phyloP scores from a whole-genome alignment of 257 asterid species.

The Henckelia pumila region DNA sequence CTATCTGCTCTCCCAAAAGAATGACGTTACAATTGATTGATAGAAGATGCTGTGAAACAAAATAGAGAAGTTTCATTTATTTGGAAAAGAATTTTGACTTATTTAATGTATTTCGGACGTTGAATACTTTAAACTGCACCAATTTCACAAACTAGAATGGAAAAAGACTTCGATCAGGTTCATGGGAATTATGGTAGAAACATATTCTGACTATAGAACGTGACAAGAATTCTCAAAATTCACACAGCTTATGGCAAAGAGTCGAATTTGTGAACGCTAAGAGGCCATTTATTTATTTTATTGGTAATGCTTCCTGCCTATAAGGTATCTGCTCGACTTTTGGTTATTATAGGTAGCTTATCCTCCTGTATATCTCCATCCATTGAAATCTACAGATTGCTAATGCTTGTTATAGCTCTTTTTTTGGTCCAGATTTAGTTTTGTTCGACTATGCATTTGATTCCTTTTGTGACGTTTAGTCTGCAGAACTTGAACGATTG shows the following conservation, averaged over 20 bases:
- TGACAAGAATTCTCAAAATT: background rate
- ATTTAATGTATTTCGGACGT: too few species aligned
- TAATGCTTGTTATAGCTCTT: conserved; percentile 4
- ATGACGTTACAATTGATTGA: too few species aligned
- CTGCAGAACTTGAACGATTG: conserved; percentile 83
- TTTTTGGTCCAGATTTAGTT: background rate
- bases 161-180: background rate
- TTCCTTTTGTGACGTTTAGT: conserved; percentile 42
- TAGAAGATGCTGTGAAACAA: too few species aligned
- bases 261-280: background rate
- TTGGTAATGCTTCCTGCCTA: background rate
- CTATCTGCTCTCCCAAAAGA: background rate
- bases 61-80: background rate
- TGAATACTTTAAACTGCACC: conserved; percentile 13
- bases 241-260: background rate
- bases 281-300: background rate
- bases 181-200: conserved; percentile 5
- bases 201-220: background rate
- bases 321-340: background rate
- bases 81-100: background rate
- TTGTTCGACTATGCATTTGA: conserved; percentile 18
- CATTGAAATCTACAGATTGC: conserved; percentile 1
- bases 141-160: conserved; percentile 14
- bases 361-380: background rate
- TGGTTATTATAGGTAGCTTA: too few species aligned